Base-by-base conservation (phyloP, 2,329 filamentous ascomycete species). In the Phoma herbarum region DNA sequence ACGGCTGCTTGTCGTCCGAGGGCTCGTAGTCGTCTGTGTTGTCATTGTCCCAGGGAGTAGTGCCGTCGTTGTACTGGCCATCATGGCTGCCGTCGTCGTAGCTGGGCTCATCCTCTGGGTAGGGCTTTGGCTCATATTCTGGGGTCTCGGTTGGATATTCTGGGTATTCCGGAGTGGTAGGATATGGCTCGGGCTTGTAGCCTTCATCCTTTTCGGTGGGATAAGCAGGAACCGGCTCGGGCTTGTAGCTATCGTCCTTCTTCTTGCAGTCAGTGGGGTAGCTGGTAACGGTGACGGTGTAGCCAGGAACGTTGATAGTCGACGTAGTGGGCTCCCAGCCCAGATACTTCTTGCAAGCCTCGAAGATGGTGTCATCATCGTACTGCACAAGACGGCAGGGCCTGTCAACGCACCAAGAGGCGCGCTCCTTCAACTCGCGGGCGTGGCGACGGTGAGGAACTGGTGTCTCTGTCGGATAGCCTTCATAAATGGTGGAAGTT, bases 381-480 rank as follows among this genome's bases (percentile, higher is more conserved):
- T 63, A 66, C 26, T 50, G 45, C 18, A 60, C 58, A 11, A 66
- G 54, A 14, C 64, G 64, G 44, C 64, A 66, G 5, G 64, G 64
- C 31, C 51, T 52, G 25, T 64, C 58, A 3, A 52, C 41, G n/a
- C 64, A 65, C 58, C 53, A 66, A 9, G 48, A 7, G 4, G 57
- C 50, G 12, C 50, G 50, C 9, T 45, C 43, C 7, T 26, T 41
- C 26, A 49, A 16, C 1, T 33, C 22, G 16, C 49, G 39, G 9
- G 41, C 57, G 22, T 54, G 41, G 31, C 50, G 57, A 35, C 51
- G 51, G 35, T 43, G 26, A 22, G 57, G 41, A 22, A 46, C 51
- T 18, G 50, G 50, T n/a, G 57, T 55, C 5, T 22, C 52, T 20
- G 39, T 31, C 8, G 52, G 57, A n/a, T 58, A 58, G 5, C 44